phyloP scores from a whole-genome alignment of 495 filamentous ascomycete genomes.

The Gamarada debralockiae region DNA sequence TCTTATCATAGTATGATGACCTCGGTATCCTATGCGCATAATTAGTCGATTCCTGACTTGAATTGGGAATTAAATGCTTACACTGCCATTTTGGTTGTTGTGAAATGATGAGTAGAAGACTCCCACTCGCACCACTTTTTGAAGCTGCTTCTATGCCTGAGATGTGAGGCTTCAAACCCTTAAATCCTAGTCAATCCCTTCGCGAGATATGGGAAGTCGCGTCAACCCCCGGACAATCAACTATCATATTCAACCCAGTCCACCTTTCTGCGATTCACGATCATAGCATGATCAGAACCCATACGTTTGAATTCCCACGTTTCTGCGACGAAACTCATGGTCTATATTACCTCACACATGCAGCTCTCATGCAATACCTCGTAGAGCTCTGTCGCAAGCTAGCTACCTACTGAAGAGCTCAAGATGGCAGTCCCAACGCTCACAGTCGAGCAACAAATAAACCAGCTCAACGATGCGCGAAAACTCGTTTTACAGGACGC shows the following conservation, averaged over 20 bases:
- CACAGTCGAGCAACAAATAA: slow-evolving; percentile 67
- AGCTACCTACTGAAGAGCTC: slow-evolving; percentile 10
- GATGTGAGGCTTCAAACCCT: background rate
- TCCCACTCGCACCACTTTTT: background rate
- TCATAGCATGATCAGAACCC: slow-evolving; percentile 5
- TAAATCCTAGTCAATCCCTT: background rate
- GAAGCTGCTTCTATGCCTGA: too few relatives aligned
- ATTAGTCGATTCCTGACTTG: background rate
- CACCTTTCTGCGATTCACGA: background rate
- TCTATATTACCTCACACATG: slow-evolving; percentile 12
- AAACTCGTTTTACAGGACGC: slow-evolving; percentile 81
- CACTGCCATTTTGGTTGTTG: slow-evolving; percentile 21
- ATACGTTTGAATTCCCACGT: background rate
- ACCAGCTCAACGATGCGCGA: slow-evolving; percentile 81
- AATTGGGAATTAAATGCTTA: slow-evolving; percentile 2
- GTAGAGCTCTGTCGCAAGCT: slow-evolving; percentile 17
- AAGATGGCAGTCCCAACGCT: slow-evolving; percentile 41
- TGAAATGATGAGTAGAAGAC: too few relatives aligned
- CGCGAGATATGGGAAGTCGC: slow-evolving; percentile 1
- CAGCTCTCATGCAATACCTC: background rate
- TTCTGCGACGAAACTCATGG: slow-evolving; percentile 12
- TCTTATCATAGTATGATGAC: slow-evolving; percentile 86
- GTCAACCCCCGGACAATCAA: slow-evolving; percentile 3
- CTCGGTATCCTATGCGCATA: slow-evolving; percentile 51
- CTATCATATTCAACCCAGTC: background rate